A percentile compares a stretch with the other conserved stretches of the same genome.
These are phyloP conservation scores for Monilinia vaccinii-corymbosi DNA, from an alignment of 2,329 filamentous ascomycete genomes.

Conservation along the genomic window DNA sequence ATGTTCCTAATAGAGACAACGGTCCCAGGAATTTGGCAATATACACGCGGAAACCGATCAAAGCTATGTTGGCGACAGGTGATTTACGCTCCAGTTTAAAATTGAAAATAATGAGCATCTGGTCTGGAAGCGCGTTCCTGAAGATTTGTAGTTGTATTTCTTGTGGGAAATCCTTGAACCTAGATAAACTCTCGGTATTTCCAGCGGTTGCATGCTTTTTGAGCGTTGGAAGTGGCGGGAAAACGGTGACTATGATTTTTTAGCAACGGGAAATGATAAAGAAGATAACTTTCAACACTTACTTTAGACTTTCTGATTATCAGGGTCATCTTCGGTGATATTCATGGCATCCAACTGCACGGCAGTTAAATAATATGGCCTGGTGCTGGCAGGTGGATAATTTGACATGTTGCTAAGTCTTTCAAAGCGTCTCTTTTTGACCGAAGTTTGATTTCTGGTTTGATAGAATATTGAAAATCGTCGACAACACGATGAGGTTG, in stretches of 20 bases:
- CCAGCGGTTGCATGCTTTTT: accelerated
- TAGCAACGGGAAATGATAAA: background rate
- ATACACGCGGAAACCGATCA: too few species aligned
- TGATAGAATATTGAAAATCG: background rate
- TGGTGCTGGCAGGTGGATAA: too few species aligned
- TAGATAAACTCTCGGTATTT: background rate
- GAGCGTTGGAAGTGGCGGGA: background rate
- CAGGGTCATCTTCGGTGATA: too few species aligned
- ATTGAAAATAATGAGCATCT: background rate
- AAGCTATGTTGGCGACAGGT: too few species aligned
- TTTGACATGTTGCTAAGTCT: background rate
- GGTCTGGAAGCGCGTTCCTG: background rate
- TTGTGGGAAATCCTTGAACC: background rate
- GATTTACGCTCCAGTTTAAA: too few species aligned
- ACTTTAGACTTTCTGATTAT: background rate
- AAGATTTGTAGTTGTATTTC: background rate
- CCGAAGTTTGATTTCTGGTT: background rate
- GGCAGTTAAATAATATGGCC: background rate
- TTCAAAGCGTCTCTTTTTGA: background rate
- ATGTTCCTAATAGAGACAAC: background rate
- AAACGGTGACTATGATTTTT: background rate
- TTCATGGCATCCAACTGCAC: too few species aligned
- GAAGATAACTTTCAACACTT: accelerated
- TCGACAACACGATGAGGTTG: background rate
- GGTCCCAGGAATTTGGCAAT: too few species aligned